Percentiles rank a stretch among this genome's conserved stretches.
phyloP scores from a whole-genome alignment of 2,329 filamentous ascomycete genomes.

The Sporothrix euskadiensis region DNA sequence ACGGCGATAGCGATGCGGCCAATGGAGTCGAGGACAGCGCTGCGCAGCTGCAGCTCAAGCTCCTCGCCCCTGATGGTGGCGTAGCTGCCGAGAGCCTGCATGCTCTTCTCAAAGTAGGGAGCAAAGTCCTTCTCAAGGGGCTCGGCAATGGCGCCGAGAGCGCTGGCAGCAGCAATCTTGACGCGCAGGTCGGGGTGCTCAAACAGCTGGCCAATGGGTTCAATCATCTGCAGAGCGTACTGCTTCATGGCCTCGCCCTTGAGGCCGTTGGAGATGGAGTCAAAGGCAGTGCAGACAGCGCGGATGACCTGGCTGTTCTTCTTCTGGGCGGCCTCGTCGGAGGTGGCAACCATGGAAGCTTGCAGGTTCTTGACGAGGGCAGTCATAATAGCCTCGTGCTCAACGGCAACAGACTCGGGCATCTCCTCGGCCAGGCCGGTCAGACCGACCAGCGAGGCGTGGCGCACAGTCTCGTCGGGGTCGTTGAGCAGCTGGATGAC shows the following conservation, averaged over 20 bases:
- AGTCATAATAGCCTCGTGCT: slow-evolving; percentile 82
- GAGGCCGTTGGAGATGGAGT: slow-evolving; percentile 84
- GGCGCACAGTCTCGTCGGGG: slow-evolving; percentile 77
- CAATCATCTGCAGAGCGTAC: slow-evolving; percentile 81
- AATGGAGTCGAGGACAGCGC: slow-evolving; percentile 87
- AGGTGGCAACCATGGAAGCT: slow-evolving; percentile 67
- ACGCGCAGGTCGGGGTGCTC: slow-evolving; percentile 82
- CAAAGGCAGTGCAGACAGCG: slow-evolving; percentile 84
- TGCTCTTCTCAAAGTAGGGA: slow-evolving; percentile 88
- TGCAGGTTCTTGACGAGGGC: slow-evolving; percentile 87
- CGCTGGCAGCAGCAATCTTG: slow-evolving; percentile 85
- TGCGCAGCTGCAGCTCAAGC: slow-evolving; percentile 85
- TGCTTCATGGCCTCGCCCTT: slow-evolving; percentile 76
- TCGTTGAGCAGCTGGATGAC: slow-evolving; percentile 84
- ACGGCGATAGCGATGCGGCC: slow-evolving; percentile 90
- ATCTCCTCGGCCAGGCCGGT: slow-evolving; percentile 92
- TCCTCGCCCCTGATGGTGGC: slow-evolving; percentile 84
- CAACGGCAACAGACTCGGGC: slow-evolving; percentile 81
- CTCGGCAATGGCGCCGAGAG: slow-evolving; percentile 85
- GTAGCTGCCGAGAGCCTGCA: slow-evolving; percentile 83
- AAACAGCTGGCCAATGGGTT: slow-evolving; percentile 80
- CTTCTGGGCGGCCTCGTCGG: slow-evolving; percentile 65
- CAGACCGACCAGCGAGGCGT: slow-evolving; percentile 82
- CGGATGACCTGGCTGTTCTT: slow-evolving; percentile 84
- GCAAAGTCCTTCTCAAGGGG: slow-evolving; percentile 80